These are phyloP conservation scores for Plasmopara muralis DNA, from an alignment of 352 stramenopile genomes.

Conservation along the genomic window DNA sequence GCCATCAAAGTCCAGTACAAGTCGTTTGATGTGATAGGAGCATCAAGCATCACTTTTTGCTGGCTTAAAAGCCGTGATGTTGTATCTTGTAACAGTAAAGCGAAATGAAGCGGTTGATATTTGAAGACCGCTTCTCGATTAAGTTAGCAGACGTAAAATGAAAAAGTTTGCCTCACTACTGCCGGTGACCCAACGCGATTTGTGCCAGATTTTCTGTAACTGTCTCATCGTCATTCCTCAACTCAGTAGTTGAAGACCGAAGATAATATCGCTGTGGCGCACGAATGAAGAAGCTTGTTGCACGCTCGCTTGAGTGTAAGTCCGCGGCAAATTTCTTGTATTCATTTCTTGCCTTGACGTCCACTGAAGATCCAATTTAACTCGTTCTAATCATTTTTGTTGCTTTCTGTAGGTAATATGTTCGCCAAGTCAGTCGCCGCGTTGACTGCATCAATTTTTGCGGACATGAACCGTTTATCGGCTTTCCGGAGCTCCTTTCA, in stretches of 20 bases:
- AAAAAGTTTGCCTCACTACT: constrained; percentile 4
- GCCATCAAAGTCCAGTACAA: no score
- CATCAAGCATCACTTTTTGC: background rate
- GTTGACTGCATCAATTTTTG: constrained; percentile 5
- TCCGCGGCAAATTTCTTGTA: constrained; percentile 13
- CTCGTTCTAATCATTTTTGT: background rate
- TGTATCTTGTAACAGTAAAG: background rate
- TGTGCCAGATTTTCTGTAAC: constrained; percentile 2
- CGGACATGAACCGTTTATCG: background rate
- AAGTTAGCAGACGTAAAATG: constrained; percentile 4
- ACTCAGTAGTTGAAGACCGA: constrained; percentile 1
- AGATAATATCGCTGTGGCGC: constrained; percentile 5
- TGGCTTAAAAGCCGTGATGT: no score
- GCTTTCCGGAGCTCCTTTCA: constrained; percentile 6
- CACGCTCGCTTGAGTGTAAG: constrained; percentile 6
- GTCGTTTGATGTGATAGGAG: constrained; percentile 8
- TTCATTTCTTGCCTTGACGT: constrained; percentile 4
- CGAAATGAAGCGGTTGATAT: background rate
- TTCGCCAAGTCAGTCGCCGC: constrained; percentile 3
- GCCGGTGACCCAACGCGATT: constrained; percentile 3
- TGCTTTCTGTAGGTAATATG: background rate
- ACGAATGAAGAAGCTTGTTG: constrained; percentile 11
- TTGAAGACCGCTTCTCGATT: no score
- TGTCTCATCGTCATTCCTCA: background rate
- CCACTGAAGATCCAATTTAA: background rate